Percentiles rank a stretch among this genome's conserved stretches.
Evolutionary conservation across 108 stramenopile species (phyloP).

Genomic region (Nitzschia putrida): DNA sequence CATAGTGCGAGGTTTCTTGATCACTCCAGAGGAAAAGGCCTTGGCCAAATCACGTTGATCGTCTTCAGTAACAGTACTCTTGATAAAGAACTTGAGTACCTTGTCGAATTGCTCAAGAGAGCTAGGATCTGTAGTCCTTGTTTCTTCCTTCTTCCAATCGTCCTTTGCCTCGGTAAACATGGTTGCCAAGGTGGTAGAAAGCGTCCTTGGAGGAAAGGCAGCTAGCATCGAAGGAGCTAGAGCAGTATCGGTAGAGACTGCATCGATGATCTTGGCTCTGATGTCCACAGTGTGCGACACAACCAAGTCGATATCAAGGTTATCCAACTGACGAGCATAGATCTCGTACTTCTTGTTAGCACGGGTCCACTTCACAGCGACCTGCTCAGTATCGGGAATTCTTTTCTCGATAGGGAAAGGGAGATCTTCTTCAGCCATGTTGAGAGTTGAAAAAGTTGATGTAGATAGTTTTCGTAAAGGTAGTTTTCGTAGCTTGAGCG

Average conservation of each 20-base stretch:
- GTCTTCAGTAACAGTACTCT: background rate
- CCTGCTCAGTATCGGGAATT: background rate
- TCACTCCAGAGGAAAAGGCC: background rate
- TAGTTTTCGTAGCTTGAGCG: background rate
- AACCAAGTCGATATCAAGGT: no score
- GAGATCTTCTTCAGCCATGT: no score
- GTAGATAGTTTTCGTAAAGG: background rate
- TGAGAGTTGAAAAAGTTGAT: background rate
- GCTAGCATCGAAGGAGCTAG: background rate
- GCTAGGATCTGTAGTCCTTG: background rate
- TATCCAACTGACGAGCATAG: no score
- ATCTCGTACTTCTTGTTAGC: background rate
- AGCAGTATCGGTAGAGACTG: background rate
- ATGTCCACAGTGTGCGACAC: no score
- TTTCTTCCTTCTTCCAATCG: background rate
- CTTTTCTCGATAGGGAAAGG: background rate
- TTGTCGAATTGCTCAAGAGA: background rate
- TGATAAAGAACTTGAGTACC: background rate
- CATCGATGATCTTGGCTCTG: no score
- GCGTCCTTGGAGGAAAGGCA: background rate
- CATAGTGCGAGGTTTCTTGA: constrained; percentile 1
- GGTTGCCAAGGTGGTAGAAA: background rate
- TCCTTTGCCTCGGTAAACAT: background rate
- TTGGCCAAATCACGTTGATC: background rate
- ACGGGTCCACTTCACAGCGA: background rate